phyloP scores from a whole-genome alignment of 1,284 basidiomycete species.

The Tetrapyrgos nigripes region DNA sequence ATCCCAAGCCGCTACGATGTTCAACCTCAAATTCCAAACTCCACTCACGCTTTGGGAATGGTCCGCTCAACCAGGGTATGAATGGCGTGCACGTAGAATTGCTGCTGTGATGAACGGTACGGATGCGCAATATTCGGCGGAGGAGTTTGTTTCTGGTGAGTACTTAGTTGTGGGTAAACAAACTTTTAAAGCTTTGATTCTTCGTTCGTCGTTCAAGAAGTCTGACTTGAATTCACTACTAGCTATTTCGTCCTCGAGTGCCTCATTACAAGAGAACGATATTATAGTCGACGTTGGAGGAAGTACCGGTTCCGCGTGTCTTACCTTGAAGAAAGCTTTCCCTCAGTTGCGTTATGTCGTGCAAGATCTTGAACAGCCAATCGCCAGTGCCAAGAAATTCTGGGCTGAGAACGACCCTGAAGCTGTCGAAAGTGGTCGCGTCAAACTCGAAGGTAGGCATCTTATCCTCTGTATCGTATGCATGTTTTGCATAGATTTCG shows the following conservation, averaged over 20 bases:
- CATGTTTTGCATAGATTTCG: background rate
- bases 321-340: slow-evolving; percentile 24
- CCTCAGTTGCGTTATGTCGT: slow-evolving; percentile 31
- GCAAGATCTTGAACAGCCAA: slow-evolving; percentile 33
- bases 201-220: background rate
- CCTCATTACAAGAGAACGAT: slow-evolving; percentile 19
- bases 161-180: background rate
- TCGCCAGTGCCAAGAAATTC: slow-evolving; percentile 26
- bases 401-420: slow-evolving; percentile 30
- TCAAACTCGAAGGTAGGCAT: slow-evolving; percentile 30
- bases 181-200: background rate
- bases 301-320: slow-evolving; percentile 27
- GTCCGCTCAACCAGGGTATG: slow-evolving; percentile 25
- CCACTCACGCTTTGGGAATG: slow-evolving; percentile 25
- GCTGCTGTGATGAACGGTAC: slow-evolving; percentile 28
- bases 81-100: slow-evolving; percentile 23
- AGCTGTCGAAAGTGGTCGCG: slow-evolving; percentile 25
- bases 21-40: slow-evolving; percentile 22
- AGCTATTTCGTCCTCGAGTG: slow-evolving; percentile 22
- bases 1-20: slow-evolving; percentile 19
- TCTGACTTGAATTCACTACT: too few relatives aligned
- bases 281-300: slow-evolving; percentile 37
- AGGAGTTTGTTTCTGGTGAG: slow-evolving; percentile 24
- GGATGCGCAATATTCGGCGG: slow-evolving; percentile 22
- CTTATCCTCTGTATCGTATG: background rate